phyloP scores from a whole-genome alignment of 352 stramenopile genomes.

The Globisporangium paddicum region DNA sequence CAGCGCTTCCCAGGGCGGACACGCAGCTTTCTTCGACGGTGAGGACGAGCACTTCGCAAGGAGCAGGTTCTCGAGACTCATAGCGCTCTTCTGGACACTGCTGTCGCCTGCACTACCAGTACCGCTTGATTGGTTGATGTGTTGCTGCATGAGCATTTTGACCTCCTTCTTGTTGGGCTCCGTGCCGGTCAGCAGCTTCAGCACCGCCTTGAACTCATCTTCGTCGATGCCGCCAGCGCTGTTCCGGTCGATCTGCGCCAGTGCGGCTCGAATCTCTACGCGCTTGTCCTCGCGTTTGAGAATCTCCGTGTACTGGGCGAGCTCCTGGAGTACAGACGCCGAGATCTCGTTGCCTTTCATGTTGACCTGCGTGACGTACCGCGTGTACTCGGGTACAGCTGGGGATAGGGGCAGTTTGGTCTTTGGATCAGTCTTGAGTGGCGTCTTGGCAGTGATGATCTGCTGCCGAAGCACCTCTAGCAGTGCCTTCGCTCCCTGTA shows the following conservation, averaged over 20 bases:
- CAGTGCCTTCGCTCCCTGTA: constrained; percentile 60
- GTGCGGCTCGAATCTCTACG: constrained; percentile 65
- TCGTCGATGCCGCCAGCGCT: constrained; percentile 53
- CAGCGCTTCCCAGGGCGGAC: constrained; percentile 65
- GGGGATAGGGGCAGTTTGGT: constrained; percentile 47
- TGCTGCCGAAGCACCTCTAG: constrained; percentile 76
- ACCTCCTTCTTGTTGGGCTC: constrained; percentile 80
- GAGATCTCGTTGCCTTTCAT: constrained; percentile 81
- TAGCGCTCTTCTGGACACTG: constrained; percentile 46
- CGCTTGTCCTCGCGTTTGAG: constrained; percentile 72
- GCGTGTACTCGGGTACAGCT: constrained; percentile 47
- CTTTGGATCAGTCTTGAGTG: constrained; percentile 37
- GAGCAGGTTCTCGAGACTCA: constrained; percentile 69
- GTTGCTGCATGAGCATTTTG: constrained; percentile 54
- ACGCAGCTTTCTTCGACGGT: constrained; percentile 62
- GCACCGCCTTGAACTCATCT: constrained; percentile 70
- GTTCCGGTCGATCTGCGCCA: constrained; percentile 74
- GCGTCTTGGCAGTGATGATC: constrained; percentile 68
- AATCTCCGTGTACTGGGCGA: constrained; percentile 73
- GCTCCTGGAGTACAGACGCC: constrained; percentile 42
- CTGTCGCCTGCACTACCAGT: neutral
- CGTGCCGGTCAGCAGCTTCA: constrained; percentile 67
- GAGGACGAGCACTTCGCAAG: constrained; percentile 67
- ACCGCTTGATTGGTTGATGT: constrained; percentile 39
- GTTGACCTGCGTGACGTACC: constrained; percentile 69